Evolutionary conservation across 371 early-diverging fungal genomes (phyloP).

Genomic region (Syncephalastrum sp.): DNA sequence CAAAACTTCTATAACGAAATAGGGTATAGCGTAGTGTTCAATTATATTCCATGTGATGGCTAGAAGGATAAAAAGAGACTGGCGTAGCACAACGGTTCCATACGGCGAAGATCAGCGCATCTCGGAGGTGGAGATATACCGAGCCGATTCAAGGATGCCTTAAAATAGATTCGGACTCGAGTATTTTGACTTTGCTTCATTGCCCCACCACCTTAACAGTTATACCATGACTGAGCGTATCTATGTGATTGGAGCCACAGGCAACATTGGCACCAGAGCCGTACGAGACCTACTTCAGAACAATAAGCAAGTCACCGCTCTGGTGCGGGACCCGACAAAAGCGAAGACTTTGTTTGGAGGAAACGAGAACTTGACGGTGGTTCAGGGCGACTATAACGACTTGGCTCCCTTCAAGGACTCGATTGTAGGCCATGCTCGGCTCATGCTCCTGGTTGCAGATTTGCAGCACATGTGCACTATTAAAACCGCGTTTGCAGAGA

Average conservation of each 20-base stretch:
- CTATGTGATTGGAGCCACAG: constrained; percentile 34
- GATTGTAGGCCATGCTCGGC: constrained; percentile 26
- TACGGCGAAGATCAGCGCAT: too few relatives aligned
- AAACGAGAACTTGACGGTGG: not conserved
- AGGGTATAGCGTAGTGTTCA: too few relatives aligned
- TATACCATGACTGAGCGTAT: constrained; percentile 12
- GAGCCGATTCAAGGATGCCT: too few relatives aligned
- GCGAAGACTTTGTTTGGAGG: constrained; percentile 4
- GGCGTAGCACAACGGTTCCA: too few relatives aligned
- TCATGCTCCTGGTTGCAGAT: constrained; percentile 20
- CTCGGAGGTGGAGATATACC: too few relatives aligned
- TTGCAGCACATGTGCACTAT: constrained; percentile 7
- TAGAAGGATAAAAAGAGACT: too few relatives aligned
- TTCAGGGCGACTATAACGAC: constrained; percentile 27
- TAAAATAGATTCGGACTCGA: too few relatives aligned
- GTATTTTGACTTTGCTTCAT: too few relatives aligned
- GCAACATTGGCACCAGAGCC: constrained; percentile 22
- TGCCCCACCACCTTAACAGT: too few relatives aligned
- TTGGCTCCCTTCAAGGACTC: constrained; percentile 14
- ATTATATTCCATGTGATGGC: too few relatives aligned
- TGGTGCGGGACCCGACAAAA: constrained; percentile 25
- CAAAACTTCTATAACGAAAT: too few relatives aligned
- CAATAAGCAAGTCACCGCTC: constrained; percentile 15
- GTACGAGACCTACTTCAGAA: constrained; percentile 17
- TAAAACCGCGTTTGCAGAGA: constrained; percentile 14